Evolutionary conservation across 1,139 yeast species (phyloP).

Genomic region (Meyerozyma carpophila): DNA sequence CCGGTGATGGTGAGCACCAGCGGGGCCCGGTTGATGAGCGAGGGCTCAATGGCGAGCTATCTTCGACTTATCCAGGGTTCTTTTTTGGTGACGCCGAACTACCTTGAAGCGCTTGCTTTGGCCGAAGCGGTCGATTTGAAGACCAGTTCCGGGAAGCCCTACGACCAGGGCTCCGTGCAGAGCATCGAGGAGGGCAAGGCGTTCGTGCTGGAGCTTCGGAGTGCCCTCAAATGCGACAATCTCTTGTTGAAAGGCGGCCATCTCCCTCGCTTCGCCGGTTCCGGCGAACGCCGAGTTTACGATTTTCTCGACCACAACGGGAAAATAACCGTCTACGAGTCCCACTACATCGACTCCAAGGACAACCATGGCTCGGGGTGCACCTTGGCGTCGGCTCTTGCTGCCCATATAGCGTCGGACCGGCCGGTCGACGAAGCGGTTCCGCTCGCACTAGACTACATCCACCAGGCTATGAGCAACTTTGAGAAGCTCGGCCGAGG

Average conservation of each 20-base stretch:
- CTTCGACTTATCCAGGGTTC: constrained; percentile 49
- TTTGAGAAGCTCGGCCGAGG: constrained; percentile 48
- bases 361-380: constrained; percentile 93
- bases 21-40: constrained; percentile 54
- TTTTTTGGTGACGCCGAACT: constrained; percentile 72
- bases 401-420: constrained; percentile 66
- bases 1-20: constrained; percentile 84
- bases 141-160: constrained; percentile 10
- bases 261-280: constrained; percentile 17
- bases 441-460: constrained; percentile 54
- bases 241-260: constrained; percentile 85
- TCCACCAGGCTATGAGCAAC: constrained; percentile 56
- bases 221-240: constrained; percentile 40
- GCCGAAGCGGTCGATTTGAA: constrained; percentile 16
- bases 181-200: constrained; percentile 29
- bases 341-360: constrained; percentile 42
- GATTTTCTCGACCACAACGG: constrained; percentile 51
- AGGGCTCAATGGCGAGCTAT: constrained; percentile 39
- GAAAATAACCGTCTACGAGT: constrained; percentile 39
- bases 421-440: constrained; percentile 43
- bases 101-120: constrained; percentile 55
- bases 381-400: constrained; percentile 76
- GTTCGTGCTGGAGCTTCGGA: constrained; percentile 41
- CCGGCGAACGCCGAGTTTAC: constrained; percentile 28
- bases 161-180: constrained; percentile 5